phyloP scores from a whole-genome alignment of 2,329 filamentous ascomycete species.

The Xylaria sp. region DNA sequence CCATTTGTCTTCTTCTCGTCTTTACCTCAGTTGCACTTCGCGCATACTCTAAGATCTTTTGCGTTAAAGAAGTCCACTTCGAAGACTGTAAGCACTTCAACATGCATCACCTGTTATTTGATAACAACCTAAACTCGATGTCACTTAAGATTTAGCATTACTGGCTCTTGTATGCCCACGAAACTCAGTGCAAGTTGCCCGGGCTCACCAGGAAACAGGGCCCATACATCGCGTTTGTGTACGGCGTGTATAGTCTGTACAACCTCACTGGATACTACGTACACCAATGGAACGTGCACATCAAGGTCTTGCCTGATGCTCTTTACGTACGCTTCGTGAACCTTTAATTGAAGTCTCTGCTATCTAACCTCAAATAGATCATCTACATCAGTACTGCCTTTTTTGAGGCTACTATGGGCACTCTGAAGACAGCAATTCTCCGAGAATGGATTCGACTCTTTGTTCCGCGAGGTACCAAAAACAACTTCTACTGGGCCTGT shows the following conservation, averaged over 20 bases:
- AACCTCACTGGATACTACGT: conserved; percentile 14
- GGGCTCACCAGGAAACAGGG: conserved; percentile 2
- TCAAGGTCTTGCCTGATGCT: conserved; percentile 9
- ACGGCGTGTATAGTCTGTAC: conserved; percentile 1
- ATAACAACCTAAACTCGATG: not conserved
- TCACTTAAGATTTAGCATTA: conserved; percentile 7
- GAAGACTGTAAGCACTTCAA: conserved; percentile 11
- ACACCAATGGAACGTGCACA: conserved; percentile 16
- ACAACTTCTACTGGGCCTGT: conserved; percentile 44
- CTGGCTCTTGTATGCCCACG: conserved; percentile 4
- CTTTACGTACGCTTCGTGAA: conserved; percentile 1
- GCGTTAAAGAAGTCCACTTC: conserved; percentile 3
- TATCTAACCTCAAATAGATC: conserved; percentile 5
- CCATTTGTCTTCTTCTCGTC: conserved; percentile 6
- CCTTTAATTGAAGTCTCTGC: not conserved
- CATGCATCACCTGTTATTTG: not conserved
- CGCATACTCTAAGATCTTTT: conserved; percentile 11
- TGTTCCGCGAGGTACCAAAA: conserved; percentile 45
- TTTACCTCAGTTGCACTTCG: conserved; percentile 6
- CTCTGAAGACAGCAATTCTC: conserved; percentile 42
- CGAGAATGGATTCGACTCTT: conserved; percentile 55
- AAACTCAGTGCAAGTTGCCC: not conserved
- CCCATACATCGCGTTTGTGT: conserved; percentile 12
- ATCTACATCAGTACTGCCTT: conserved; percentile 22
- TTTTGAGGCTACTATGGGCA: conserved; percentile 16